Evolutionary conservation across 2,329 filamentous ascomycete genomes (phyloP).

Genomic region (Arthrinium phaeospermum): DNA sequence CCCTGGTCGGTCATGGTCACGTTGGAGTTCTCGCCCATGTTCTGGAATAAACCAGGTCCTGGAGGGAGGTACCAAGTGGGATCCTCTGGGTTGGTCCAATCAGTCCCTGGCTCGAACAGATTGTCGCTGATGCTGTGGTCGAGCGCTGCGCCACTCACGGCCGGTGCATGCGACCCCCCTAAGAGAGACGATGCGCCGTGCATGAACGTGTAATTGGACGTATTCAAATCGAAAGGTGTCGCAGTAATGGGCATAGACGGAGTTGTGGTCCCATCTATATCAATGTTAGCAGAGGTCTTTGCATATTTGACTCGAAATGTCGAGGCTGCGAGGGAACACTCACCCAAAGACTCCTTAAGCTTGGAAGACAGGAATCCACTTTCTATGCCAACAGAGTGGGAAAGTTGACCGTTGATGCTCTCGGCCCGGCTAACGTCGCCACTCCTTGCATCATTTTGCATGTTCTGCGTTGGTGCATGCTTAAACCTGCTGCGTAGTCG

Average conservation of each 20-base stretch:
- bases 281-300: conserved; percentile 22
- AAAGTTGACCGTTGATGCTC: conserved; percentile 34
- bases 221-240: conserved; percentile 64
- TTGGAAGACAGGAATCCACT: conserved; percentile 33
- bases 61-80: conserved; percentile 73
- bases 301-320: background rate
- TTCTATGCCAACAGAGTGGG: conserved; percentile 36
- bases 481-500: conserved; percentile 77
- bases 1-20: conserved; percentile 72
- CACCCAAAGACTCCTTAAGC: conserved; percentile 38
- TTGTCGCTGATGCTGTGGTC: conserved; percentile 44
- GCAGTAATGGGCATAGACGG: conserved; percentile 62
- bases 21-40: conserved; percentile 60
- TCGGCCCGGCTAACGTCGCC: conserved; percentile 36
- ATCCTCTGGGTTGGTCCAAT: conserved; percentile 60
- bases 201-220: conserved; percentile 60
- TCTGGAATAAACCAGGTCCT: conserved; percentile 69
- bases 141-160: conserved; percentile 36
- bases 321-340: conserved; percentile 21
- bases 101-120: conserved; percentile 51
- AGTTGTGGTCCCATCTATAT: conserved; percentile 45
- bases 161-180: conserved; percentile 54
- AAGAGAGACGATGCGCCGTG: conserved; percentile 53
- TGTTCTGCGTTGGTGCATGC: conserved; percentile 59
- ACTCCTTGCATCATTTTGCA: conserved; percentile 48